Percentiles rank a stretch among this genome's conserved stretches.
Evolutionary conservation across 805 yeast genomes (phyloP).

Genomic region (Torulaspora maleeae): DNA sequence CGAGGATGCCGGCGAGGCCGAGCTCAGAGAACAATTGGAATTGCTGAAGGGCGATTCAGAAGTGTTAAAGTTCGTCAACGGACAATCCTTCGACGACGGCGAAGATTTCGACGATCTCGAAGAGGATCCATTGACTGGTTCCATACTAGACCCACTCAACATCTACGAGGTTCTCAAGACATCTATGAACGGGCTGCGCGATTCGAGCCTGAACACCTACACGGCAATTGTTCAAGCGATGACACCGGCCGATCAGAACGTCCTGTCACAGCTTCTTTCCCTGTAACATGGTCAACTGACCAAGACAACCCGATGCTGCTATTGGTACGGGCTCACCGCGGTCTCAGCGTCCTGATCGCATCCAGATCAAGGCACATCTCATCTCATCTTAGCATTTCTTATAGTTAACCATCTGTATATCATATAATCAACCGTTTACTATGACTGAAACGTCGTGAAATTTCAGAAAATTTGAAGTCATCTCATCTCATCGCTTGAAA

Average conservation of each 20-base stretch:
- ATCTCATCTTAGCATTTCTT: constrained; percentile 1
- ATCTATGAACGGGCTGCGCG: constrained; percentile 47
- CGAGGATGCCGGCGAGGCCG: constrained; percentile 37
- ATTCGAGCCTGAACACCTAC: constrained; percentile 45
- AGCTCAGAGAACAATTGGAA: constrained; percentile 42
- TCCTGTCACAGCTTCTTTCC: constrained; percentile 5
- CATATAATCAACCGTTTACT: background rate
- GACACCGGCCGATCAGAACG: constrained; percentile 35
- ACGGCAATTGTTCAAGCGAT: constrained; percentile 43
- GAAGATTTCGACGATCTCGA: constrained; percentile 69
- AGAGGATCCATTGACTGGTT: constrained; percentile 76
- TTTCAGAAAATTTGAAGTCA: constrained; percentile 13
- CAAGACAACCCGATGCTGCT: no score
- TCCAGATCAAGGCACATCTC: background rate
- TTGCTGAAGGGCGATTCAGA: constrained; percentile 45
- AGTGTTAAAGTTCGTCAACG: constrained; percentile 33
- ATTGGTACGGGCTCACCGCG: background rate
- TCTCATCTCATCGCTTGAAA: constrained; percentile 21
- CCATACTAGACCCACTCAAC: constrained; percentile 73
- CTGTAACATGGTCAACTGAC: background rate
- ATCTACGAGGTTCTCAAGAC: constrained; percentile 63
- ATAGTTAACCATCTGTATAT: background rate
- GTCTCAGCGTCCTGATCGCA: no score
- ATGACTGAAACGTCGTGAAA: constrained; percentile 6
- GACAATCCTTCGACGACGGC: constrained; percentile 34